Evolutionary conservation across 169 alveolate species (phyloP).

Genomic region (Plasmodium knowlesi): DNA sequence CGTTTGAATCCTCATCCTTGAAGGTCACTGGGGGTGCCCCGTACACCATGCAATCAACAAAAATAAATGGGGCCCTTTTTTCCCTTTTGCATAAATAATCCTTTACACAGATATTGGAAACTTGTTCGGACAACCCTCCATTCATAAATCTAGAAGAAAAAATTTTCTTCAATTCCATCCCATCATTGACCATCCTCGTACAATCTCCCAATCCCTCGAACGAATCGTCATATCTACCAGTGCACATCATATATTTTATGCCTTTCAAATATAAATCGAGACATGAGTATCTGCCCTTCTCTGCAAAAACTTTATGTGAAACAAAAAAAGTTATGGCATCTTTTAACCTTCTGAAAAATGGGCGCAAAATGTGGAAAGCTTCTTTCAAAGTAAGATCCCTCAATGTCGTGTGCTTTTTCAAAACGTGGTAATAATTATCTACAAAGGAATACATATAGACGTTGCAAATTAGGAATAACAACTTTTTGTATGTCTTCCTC

Average conservation of each 20-base stretch:
- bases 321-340: background rate
- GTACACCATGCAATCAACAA: conserved; percentile 17
- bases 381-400: background rate
- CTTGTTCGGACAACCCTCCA: background rate
- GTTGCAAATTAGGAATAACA: background rate
- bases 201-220: background rate
- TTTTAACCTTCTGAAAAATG: background rate
- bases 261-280: background rate
- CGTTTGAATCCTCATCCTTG: conserved; percentile 33
- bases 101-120: background rate
- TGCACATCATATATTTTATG: background rate
- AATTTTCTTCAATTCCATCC: background rate
- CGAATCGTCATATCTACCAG: background rate
- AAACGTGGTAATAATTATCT: background rate
- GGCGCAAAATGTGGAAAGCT: background rate
- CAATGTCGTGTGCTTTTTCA: background rate
- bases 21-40: conserved; percentile 53
- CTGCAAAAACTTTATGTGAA: background rate
- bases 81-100: background rate
- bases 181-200: background rate
- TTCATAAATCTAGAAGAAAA: background rate
- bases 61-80: background rate
- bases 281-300: background rate
- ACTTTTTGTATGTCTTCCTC: background rate
- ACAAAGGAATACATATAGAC: background rate